Evolutionary conservation across 2,329 filamentous ascomycete genomes (phyloP), one percentile per base, ranked within the genome.

Genomic region (Sordariomycetes sp.): DNA sequence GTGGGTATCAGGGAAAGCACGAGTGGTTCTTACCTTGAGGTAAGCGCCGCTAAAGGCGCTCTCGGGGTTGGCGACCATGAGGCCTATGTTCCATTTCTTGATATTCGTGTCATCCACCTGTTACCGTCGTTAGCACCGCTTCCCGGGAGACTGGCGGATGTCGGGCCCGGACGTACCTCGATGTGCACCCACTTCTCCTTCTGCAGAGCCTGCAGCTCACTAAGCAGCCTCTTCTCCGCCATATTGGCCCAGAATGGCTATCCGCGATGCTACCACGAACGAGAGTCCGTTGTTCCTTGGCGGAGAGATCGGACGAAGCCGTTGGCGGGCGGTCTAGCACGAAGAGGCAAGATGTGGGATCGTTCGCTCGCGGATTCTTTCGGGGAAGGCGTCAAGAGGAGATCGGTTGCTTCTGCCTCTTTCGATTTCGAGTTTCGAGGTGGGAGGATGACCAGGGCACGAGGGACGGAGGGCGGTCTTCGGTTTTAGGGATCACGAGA

Each of bases 131-230:
- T 24, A 50, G 46, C 20, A 6, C 46, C 12, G 46, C 46, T 4
- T 20, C 46, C 11, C 46, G 7, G 20, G 12, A 24, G 22, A 22
- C 46, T 37, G 34, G 28, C 18, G 22, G 46, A 24, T 22, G 46
- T 10, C 8, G 46, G 46, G 22, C 22, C 20, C 18, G 55, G 50
- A 67, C 81, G 61, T 72, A 91, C 89, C 70, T 95, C 88, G 64
- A 97, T 90, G 65, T 93, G 84, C 20, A 96, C 88, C 93, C 93
- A 99, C 70, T 90, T 90, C 79, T 97, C 92, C 71, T 94, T 91
- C 58, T 83, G 79, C 48, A 97, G 80, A 52, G 82, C 79, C 71
- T 88, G 87, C 75, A 90, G 85, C 78, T 97, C 93, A 65, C 88
- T 88, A 88, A 96, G 90, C 59, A 97, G 80, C 56, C 95, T 87